A percentile compares a stretch with the other conserved stretches of the same genome.
These are phyloP conservation scores for Aristolochia californica DNA, from an alignment of 164 flowering plant genomes.

Conservation along the genomic window DNA sequence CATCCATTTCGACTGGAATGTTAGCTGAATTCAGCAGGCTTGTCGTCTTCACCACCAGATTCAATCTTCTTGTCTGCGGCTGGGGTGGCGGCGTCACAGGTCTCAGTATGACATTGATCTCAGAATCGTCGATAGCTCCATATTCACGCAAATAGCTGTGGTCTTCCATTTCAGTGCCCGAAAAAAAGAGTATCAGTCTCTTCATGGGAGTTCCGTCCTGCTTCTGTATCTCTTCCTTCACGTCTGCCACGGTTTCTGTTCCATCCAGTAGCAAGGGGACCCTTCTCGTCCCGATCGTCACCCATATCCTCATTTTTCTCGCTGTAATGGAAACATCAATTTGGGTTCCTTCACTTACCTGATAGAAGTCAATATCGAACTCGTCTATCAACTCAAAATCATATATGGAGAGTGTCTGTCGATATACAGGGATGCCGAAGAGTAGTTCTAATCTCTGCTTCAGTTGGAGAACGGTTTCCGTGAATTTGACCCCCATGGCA, in stretches of 20 bases:
- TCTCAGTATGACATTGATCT: constrained; percentile 40
- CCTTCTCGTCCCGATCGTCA: constrained; percentile 36
- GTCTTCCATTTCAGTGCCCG: constrained; percentile 49
- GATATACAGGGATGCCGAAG: constrained; percentile 32
- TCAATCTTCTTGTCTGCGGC: constrained; percentile 21
- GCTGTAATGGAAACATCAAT: constrained; percentile 36
- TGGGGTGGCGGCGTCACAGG: constrained; percentile 17
- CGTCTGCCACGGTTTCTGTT: constrained; percentile 35
- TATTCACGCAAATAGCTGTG: constrained; percentile 47
- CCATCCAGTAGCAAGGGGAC: constrained; percentile 38
- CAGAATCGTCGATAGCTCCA: constrained; percentile 49
- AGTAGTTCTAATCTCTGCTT: constrained; percentile 44
- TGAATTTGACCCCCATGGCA: constrained; percentile 31
- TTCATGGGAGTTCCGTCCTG: constrained; percentile 50
- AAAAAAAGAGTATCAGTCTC: constrained; percentile 33
- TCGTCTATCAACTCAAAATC: constrained; percentile 66
- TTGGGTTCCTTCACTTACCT: constrained; percentile 46
- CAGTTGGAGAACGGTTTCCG: constrained; percentile 44
- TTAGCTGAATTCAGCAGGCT: constrained; percentile 42
- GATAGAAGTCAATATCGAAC: constrained; percentile 67
- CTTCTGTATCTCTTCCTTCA: constrained; percentile 70
- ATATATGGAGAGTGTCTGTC: constrained; percentile 41
- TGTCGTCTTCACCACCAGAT: constrained; percentile 36
- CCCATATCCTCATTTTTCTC: constrained; percentile 25
- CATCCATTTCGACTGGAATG: constrained; percentile 52